phyloP scores from a whole-genome alignment of 805 yeast genomes.

The Ogataea degrootiae region DNA sequence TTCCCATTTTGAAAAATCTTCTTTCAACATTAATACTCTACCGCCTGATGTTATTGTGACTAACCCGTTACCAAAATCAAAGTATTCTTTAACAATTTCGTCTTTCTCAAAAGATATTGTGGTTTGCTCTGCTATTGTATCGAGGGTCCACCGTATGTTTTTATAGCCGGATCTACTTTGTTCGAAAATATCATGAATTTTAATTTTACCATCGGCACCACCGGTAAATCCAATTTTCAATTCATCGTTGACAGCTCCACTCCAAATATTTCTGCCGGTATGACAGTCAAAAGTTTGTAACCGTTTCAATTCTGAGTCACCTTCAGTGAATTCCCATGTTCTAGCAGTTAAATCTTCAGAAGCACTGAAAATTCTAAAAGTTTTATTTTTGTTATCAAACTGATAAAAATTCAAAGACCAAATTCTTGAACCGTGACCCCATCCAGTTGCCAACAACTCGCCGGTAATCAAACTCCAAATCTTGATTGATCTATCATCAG shows the following conservation, averaged over 20 bases:
- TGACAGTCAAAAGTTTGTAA: constrained; percentile 60
- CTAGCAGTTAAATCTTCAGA: constrained; percentile 88
- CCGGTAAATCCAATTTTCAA: constrained; percentile 65
- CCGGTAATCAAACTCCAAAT: constrained; percentile 65
- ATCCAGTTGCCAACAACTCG: constrained; percentile 64
- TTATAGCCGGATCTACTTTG: constrained; percentile 27
- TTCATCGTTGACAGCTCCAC: constrained; percentile 50
- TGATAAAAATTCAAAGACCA: constrained; percentile 71
- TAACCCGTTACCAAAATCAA: constrained; percentile 41
- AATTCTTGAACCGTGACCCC: constrained; percentile 96
- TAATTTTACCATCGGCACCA: constrained; percentile 88
- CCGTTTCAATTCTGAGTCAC: constrained; percentile 34
- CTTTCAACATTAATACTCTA: constrained; percentile 35
- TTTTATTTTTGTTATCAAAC: constrained; percentile 18
- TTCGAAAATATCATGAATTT: constrained; percentile 51
- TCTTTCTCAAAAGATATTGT: constrained; percentile 31
- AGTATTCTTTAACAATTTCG: constrained; percentile 61
- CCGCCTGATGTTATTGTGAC: constrained; percentile 61
- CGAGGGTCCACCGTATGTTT: constrained; percentile 26
- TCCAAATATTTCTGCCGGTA: constrained; percentile 85
- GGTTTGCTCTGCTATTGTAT: constrained; percentile 29
- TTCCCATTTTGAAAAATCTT: constrained; percentile 25
- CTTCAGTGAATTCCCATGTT: constrained; percentile 54
- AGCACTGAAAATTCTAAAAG: constrained; percentile 49
- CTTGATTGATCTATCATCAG: constrained; percentile 88